Base-by-base conservation (phyloP, 179 eudicot genomes). In the Carnegiea gigantea region DNA sequence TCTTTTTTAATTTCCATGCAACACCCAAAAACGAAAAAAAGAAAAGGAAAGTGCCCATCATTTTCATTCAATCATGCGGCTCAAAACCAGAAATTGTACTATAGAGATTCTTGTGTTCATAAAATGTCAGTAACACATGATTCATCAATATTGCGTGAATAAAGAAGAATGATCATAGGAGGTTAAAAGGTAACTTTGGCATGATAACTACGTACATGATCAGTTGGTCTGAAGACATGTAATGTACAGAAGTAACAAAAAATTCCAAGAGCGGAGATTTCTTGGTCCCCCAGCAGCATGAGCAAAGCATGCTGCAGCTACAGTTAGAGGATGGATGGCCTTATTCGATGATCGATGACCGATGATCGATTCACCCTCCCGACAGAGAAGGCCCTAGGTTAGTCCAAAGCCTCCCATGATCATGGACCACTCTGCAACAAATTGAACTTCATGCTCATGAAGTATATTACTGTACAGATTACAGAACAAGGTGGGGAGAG, bases 31-130 rank as follows among this genome's bases (percentile, higher is more conserved):
- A 40, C 6, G 3, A 40, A 7, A 40, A 5, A 7, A 40, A 40
- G 6, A 40, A 40, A 40, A 13, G 24, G 44, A 21, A 73, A 48
- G 28, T 24, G 15, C 77, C 77, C 67, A 76, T 82, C 43, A 82
- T 82, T 78, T 30, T 18, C 6, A 33, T 64, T 46, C 68, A 82
- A 82, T 82, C 74, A 82, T 82, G 46, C 68, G 78, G 85, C 51
- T 70, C n/a, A 77, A 28, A 71, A 13, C 51, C 38, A 68, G 80
- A 77, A 30, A 70, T 46, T 75, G 65, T 70, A 71, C 28, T 18
- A 57, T n/a, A 60, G 10, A 48, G 57, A 72, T 82, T 77, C 28
- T 57, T 7, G 62, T 13, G 23, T 65, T 12, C 57, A 13, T 21
- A 71, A 20, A 78, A 82, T 82, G 85, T 78, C 81, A 82, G 77